Base-by-base conservation (phyloP, 495 filamentous ascomycete genomes). In the Tuber calosporum region DNA sequence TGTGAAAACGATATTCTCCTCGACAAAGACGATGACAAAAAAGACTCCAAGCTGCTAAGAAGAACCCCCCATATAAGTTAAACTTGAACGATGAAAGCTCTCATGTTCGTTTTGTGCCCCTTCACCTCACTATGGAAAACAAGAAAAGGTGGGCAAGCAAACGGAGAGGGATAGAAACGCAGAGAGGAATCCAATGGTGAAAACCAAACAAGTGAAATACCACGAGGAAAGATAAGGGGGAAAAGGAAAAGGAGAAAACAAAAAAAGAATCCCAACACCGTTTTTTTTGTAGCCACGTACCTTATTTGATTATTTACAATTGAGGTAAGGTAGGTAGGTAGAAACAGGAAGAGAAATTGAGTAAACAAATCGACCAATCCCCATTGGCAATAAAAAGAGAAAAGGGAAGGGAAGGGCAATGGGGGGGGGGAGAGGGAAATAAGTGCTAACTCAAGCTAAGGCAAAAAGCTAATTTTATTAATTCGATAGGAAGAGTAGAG, bases 401-500 rank as follows among this genome's bases (percentile, higher is more conserved):
- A 34, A 62, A 62, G 8, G 17, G 15, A 13, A 30, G 11, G 5
- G 22, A 11, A 53, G 2, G 1, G 15, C 22, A 19, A 45, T 11
- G 13, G 26, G 0, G 26, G 2, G 45, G 22, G 26, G 13, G 26
- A 13, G 5, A 62, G 13, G 53, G 30, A 34, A 53, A 26, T 8
- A n/a, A 22, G 8, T 3, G 11, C 11, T n/a, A 62, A 34, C 48
- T 30, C n/a, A 58, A 48, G 45, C 45, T 48, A n/a, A 30, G n/a
- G 48, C n/a, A 6, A 43, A 45, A 8, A 6, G 8, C 45, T 58
- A 58, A 81, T 26, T 87, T 85, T 76, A 80, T 83, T 82, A 85
- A 86, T 69, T 83, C 84, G 9, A 82, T 80, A 58, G 74, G 71
- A 62, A 6, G 53, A 62, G 53, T 17, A 34, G 53, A 62, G 53